Percentiles rank a stretch among this genome's conserved stretches.
Evolutionary conservation across 106 monocot species (phyloP).

Genomic region (Amphibolis antarctica): DNA sequence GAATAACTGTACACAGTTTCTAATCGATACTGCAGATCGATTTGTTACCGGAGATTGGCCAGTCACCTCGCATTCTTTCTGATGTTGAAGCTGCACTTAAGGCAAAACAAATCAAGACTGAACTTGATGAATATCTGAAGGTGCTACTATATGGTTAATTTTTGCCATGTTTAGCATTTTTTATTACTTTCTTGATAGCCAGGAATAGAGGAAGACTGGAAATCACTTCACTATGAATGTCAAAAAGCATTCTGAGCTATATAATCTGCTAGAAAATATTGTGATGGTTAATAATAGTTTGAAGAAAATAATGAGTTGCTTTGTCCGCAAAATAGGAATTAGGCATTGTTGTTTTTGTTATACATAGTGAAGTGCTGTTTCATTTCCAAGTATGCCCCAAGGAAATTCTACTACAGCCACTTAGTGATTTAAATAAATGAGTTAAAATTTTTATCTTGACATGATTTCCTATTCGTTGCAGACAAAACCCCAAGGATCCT

Average conservation of each 20-base stretch:
- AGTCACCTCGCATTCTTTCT: constrained; percentile 72
- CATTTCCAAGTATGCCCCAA: too few species aligned
- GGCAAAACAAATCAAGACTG: constrained; percentile 62
- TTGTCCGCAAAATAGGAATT: too few species aligned
- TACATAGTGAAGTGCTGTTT: too few species aligned
- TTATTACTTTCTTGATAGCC: background rate
- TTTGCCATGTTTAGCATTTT: background rate
- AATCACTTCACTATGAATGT: too few species aligned
- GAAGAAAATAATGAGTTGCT: too few species aligned
- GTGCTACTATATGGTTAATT: constrained; percentile 14
- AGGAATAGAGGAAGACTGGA: too few species aligned
- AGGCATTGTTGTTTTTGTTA: too few species aligned
- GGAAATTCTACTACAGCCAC: too few species aligned
- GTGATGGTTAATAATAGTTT: too few species aligned
- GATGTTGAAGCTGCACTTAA: constrained; percentile 83
- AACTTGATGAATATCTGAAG: constrained; percentile 91
- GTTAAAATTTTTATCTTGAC: background rate
- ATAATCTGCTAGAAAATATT: too few species aligned
- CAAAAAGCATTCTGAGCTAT: too few species aligned
- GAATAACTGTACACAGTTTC: background rate
- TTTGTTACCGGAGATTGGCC: constrained; percentile 73
- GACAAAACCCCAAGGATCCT: constrained; percentile 57
- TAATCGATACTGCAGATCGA: constrained; percentile 55
- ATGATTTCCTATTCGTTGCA: constrained; percentile 12
- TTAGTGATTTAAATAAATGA: too few species aligned